Evolutionary conservation across 192 early-diverging fungal genomes (phyloP).

Genomic region (Dissophora globulifera): DNA sequence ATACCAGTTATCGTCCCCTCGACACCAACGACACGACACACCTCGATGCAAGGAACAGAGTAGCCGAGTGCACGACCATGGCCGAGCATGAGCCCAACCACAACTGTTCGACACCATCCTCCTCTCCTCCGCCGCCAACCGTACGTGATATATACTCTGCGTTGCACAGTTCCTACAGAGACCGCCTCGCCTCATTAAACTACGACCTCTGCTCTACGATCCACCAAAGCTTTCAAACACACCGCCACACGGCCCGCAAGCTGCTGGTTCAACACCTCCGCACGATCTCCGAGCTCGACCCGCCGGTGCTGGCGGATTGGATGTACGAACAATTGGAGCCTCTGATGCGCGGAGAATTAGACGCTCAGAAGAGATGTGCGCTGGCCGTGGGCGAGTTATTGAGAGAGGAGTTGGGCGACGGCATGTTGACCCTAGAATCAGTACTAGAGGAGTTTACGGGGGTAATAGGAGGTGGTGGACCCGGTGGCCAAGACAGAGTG

Average conservation of each 20-base stretch:
- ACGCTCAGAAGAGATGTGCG: background rate
- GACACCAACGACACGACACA: no score
- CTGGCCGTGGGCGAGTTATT: background rate
- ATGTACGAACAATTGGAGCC: background rate
- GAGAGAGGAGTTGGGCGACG: background rate
- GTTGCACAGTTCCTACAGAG: conserved; percentile 12
- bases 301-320: background rate
- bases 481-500: background rate
- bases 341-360: conserved; percentile 3
- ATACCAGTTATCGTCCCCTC: no score
- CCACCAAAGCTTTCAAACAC: background rate
- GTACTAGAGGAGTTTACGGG: background rate
- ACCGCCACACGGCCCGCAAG: background rate
- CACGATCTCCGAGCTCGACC: background rate
- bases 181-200: background rate
- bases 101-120: no score
- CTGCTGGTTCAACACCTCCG: background rate
- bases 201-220: background rate
- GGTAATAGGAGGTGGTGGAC: no score
- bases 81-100: no score
- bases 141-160: background rate
- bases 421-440: background rate
- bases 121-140: no score
- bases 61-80: no score
- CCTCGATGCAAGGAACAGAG: no score